phyloP scores from a whole-genome alignment of 2,329 filamentous ascomycete genomes.

The Ophiocordyceps camponoti-leonardi region DNA sequence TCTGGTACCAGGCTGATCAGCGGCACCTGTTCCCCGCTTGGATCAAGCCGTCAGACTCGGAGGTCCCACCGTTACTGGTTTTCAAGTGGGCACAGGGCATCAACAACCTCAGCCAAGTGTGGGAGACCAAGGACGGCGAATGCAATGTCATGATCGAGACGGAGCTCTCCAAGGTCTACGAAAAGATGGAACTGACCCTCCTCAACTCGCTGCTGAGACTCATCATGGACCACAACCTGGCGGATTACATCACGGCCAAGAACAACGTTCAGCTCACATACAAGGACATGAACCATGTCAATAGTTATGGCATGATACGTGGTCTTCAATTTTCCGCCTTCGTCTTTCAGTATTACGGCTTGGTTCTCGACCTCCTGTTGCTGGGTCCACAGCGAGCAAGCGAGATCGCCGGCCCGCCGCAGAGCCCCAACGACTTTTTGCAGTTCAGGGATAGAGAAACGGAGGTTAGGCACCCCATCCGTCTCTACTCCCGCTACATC shows the following conservation, averaged over 20 bases:
- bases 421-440: conserved; percentile 90
- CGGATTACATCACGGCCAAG: conserved; percentile 97
- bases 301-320: conserved; percentile 96
- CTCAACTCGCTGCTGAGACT: conserved; percentile 82
- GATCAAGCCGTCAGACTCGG: conserved; percentile 98
- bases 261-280: conserved; percentile 99
- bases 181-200: conserved; percentile 94
- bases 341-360: conserved; percentile 95
- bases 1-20: conserved; percentile 98
- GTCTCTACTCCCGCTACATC: conserved; percentile 94
- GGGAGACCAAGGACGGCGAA: conserved; percentile 85
- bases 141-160: conserved; percentile 99
- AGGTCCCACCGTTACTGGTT: conserved; percentile 81
- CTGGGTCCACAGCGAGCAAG: conserved; percentile 91
- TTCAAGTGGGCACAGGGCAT: conserved; percentile 99
- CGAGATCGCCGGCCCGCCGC: conserved; percentile 87
- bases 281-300: conserved; percentile 99
- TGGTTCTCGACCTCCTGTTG: conserved; percentile 83
- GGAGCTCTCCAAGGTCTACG: conserved; percentile 95
- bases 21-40: conserved; percentile 92
- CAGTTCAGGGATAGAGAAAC: conserved; percentile 91
- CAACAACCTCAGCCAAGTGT: conserved; percentile 92
- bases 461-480: conserved; percentile 84
- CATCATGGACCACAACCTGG: conserved; percentile 99
- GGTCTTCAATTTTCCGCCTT: conserved; percentile 96